A percentile compares a stretch with the other conserved stretches of the same genome.
Conservation (phyloP, 2,329 filamentous ascomycete genomes). For the Scedosporium aurantiacum region DNA sequence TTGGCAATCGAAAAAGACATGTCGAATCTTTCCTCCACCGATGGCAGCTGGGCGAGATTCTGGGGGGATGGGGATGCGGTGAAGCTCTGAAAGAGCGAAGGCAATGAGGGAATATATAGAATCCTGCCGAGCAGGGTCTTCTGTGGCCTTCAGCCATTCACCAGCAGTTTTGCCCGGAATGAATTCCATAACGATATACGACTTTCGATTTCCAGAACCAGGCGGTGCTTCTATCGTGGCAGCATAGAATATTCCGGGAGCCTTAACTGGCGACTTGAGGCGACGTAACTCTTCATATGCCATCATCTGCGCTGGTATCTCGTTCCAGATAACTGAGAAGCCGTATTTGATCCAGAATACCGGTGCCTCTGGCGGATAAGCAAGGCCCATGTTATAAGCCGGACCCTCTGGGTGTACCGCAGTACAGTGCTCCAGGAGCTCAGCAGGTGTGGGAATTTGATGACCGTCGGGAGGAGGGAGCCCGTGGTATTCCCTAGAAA, state of each 20-base stretch:
- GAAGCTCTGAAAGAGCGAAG: conserved; percentile 9
- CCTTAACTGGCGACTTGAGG: conserved; percentile 1
- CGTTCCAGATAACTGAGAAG: conserved; percentile 1
- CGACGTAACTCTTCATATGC: conserved; percentile 4
- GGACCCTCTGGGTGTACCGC: background rate
- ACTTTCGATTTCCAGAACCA: background rate
- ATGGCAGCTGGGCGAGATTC: background rate
- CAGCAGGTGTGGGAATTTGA: background rate
- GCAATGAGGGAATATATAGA: conserved; percentile 9
- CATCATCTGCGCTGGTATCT: background rate
- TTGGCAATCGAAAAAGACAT: conserved; percentile 7
- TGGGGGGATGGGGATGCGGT: conserved; percentile 11
- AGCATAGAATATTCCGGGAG: conserved; percentile 1
- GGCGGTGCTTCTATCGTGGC: background rate
- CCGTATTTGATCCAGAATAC: conserved; percentile 4
- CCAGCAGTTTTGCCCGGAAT: conserved; percentile 5
- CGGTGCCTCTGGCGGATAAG: background rate
- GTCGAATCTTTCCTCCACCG: conserved; percentile 1
- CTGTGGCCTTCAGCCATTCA: conserved; percentile 4
- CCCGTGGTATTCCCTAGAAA: background rate
- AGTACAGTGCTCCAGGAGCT: background rate
- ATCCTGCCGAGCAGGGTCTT: conserved; percentile 9
- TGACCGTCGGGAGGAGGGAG: background rate
- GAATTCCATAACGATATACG: conserved; percentile 8
- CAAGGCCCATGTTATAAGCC: background rate